These are phyloP conservation scores for Brasilioporus rufonigricans DNA, from an alignment of 768 basidiomycete genomes.

Conservation along the genomic window DNA sequence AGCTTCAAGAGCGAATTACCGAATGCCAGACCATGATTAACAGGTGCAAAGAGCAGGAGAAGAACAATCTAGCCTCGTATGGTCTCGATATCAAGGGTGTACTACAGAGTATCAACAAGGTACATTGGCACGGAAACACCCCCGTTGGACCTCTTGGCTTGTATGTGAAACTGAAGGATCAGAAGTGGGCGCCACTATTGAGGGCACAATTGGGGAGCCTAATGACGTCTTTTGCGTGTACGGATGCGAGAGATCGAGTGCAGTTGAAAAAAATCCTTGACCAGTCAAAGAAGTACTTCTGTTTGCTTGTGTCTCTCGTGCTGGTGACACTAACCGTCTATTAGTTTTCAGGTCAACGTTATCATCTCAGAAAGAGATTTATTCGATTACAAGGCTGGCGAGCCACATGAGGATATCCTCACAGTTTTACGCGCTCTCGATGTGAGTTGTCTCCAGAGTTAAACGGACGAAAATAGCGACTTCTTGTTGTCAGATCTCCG, in stretches of 20 bases:
- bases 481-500: constrained; percentile 51
- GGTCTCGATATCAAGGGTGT: constrained; percentile 61
- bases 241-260: constrained; percentile 59
- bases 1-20: constrained; percentile 41
- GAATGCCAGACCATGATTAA: constrained; percentile 50
- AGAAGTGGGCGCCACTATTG: constrained; percentile 65
- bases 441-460: constrained; percentile 39
- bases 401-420: constrained; percentile 56
- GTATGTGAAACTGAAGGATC: constrained; percentile 71
- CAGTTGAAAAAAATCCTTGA: constrained; percentile 56
- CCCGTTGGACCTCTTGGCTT: constrained; percentile 82
- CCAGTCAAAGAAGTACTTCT: constrained; percentile 60
- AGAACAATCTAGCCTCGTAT: constrained; percentile 59
- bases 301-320: constrained; percentile 9
- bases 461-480: neutral
- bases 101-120: constrained; percentile 47
- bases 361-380: constrained; percentile 69
- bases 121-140: constrained; percentile 59
- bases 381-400: constrained; percentile 78
- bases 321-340: constrained; percentile 9
- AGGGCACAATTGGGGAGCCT: constrained; percentile 53
- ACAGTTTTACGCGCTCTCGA: constrained; percentile 84
- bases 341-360: constrained; percentile 49
- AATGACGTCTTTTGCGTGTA: constrained; percentile 74
- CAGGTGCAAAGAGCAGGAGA: constrained; percentile 48